phyloP scores from a whole-genome alignment of 371 early-diverging fungal genomes.

The Polyrhizophydium stewartii region DNA sequence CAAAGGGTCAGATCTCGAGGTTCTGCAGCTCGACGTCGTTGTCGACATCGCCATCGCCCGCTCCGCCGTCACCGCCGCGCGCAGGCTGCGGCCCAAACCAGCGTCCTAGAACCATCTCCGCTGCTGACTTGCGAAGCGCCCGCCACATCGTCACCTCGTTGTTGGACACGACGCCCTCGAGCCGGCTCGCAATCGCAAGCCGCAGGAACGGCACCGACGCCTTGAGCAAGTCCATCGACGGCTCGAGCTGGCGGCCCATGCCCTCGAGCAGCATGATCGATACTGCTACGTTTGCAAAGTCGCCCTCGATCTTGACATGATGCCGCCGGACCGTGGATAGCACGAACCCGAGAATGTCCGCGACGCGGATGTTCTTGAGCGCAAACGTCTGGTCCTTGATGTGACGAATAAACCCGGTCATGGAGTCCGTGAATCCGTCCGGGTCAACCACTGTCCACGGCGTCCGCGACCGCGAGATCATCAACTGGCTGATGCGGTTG shows the following conservation, averaged over 20 bases:
- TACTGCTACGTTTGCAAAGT: constrained; percentile 89
- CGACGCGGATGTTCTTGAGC: constrained; percentile 72
- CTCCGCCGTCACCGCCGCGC: no score
- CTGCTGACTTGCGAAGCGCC: no score
- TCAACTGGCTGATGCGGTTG: constrained; percentile 69
- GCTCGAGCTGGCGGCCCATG: constrained; percentile 84
- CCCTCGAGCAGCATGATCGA: constrained; percentile 91
- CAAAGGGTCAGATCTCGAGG: no score
- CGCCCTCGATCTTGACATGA: constrained; percentile 89
- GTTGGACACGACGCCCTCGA: not conserved
- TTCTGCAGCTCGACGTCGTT: no score
- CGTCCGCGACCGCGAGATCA: constrained; percentile 80
- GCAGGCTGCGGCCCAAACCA: no score
- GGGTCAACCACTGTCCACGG: constrained; percentile 69
- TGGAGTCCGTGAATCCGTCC: constrained; percentile 71
- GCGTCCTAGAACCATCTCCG: no score
- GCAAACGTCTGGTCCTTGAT: constrained; percentile 61
- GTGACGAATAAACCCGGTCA: constrained; percentile 63
- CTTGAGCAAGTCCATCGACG: constrained; percentile 86
- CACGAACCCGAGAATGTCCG: constrained; percentile 69
- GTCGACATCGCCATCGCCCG: no score
- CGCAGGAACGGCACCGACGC: constrained; percentile 61
- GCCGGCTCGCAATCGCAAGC: constrained; percentile 7
- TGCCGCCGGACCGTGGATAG: constrained; percentile 84
- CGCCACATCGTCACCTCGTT: not conserved